Conservation (phyloP, 306 rosid species). For the Lathyrus tuberosus region DNA sequence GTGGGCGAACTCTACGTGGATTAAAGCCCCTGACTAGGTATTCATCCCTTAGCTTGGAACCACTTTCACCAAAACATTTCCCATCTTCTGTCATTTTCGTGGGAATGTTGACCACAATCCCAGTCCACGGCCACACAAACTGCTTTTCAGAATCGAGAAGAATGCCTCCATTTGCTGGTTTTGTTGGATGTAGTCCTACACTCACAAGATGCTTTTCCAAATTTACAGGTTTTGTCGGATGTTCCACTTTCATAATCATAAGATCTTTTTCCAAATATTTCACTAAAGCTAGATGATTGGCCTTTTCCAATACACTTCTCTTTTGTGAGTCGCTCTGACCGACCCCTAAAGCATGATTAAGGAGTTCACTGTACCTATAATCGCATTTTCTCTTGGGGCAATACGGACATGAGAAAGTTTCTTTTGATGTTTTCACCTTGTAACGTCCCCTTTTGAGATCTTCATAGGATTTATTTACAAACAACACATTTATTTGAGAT, state of each 20-base stretch:
- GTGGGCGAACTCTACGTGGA: conserved; percentile 66
- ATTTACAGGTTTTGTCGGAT: conserved; percentile 47
- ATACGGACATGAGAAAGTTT: conserved; percentile 76
- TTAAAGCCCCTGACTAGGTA: conserved; percentile 73
- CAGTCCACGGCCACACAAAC: conserved; percentile 95
- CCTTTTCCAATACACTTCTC: conserved; percentile 77
- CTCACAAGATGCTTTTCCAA: conserved; percentile 45
- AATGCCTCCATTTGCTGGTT: conserved; percentile 39
- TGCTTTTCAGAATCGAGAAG: conserved; percentile 59
- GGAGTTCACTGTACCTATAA: conserved; percentile 66
- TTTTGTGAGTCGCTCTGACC: conserved; percentile 80
- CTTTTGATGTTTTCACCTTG: conserved; percentile 61
- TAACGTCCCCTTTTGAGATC: conserved; percentile 67
- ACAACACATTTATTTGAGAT: conserved; percentile 57
- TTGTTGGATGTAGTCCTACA: conserved; percentile 49
- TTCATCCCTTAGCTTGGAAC: conserved; percentile 91
- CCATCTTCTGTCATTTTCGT: conserved; percentile 68
- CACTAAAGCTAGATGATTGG: conserved; percentile 78
- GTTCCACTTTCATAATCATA: conserved; percentile 42
- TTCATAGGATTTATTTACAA: conserved; percentile 55
- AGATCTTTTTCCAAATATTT: conserved; percentile 70
- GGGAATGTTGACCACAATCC: conserved; percentile 85
- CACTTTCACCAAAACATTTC: conserved; percentile 73
- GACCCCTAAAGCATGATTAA: conserved; percentile 93
- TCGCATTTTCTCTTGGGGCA: conserved; percentile 70